Conservation (phyloP, 2,329 filamentous ascomycete species). For the Hymenoscyphus repandus region DNA sequence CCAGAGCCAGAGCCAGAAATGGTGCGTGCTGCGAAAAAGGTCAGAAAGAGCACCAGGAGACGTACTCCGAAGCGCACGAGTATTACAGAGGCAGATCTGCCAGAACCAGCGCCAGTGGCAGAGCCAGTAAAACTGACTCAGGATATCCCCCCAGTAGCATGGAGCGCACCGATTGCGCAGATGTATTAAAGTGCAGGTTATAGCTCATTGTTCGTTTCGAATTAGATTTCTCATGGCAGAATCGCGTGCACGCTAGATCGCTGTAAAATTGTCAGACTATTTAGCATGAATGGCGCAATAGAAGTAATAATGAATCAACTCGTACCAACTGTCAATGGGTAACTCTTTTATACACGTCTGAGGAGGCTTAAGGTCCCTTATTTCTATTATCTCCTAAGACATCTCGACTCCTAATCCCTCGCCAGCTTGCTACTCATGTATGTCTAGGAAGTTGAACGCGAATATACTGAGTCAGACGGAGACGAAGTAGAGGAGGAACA, state of each 20-base stretch:
- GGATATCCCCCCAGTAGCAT: not conserved
- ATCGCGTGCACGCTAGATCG: not conserved
- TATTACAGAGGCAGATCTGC: constrained; percentile 11
- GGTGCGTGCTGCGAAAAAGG: constrained; percentile 8
- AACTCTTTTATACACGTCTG: constrained; percentile 1
- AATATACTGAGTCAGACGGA: not conserved
- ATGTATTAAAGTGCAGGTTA: constrained; percentile 5
- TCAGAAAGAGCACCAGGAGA: constrained; percentile 10
- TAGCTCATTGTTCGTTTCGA: constrained; percentile 1
- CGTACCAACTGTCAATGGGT: constrained; percentile 1
- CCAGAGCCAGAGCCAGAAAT: constrained; percentile 6
- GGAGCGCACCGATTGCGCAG: constrained; percentile 2
- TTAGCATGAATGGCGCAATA: constrained; percentile 1
- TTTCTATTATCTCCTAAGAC: not conserved
- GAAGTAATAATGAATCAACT: constrained; percentile 3
- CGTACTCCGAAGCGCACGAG: constrained; percentile 18
- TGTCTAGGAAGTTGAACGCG: not conserved
- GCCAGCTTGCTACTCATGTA: not conserved
- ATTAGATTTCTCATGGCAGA: constrained; percentile 1
- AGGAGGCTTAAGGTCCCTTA: not conserved
- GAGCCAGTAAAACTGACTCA: constrained; percentile 1
- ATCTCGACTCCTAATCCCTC: not conserved
- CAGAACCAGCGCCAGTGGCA: constrained; percentile 8
- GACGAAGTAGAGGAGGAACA: too few relatives aligned
- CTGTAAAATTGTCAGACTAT: not conserved